These are phyloP conservation scores for Podosphaera xanthii DNA, from an alignment of 2,329 filamentous ascomycete genomes.

Conservation along the genomic window DNA sequence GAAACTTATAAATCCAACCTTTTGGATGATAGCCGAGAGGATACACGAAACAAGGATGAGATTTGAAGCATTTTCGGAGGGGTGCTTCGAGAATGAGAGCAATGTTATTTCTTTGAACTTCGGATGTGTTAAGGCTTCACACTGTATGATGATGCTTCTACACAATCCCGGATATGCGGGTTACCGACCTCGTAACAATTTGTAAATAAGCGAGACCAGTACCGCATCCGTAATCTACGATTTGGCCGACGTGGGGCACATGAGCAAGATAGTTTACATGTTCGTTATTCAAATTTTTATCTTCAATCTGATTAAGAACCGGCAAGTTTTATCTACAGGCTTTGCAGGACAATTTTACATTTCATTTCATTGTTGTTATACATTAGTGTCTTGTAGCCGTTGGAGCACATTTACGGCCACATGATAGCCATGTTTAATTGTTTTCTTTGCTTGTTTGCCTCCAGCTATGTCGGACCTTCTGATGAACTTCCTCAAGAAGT, in stretches of 20 bases:
- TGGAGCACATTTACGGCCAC: constrained; percentile 18
- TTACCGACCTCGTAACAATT: neutral
- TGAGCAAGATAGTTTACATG: neutral
- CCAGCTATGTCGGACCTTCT: constrained; percentile 35
- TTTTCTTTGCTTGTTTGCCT: constrained; percentile 24
- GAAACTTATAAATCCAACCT: constrained; percentile 14
- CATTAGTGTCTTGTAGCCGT: neutral
- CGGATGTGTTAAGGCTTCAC: neutral
- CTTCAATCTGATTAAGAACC: neutral
- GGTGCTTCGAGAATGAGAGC: neutral
- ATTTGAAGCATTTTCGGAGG: constrained; percentile 30
- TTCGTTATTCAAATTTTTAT: neutral
- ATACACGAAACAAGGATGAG: constrained; percentile 35
- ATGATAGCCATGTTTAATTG: constrained; percentile 25
- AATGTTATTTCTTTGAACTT: neutral
- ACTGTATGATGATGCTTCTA: neutral
- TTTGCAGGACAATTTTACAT: neutral
- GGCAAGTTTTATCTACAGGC: neutral
- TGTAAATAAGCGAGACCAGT: neutral
- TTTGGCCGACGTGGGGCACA: neutral
- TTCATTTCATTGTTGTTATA: too few relatives aligned
- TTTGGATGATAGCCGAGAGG: constrained; percentile 20
- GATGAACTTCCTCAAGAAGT: constrained; percentile 57
- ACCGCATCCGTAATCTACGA: neutral
- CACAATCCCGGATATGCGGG: neutral